Evolutionary conservation across 2,329 filamentous ascomycete species (phyloP).

Genomic region (Pseudogymnoascus sp.): DNA sequence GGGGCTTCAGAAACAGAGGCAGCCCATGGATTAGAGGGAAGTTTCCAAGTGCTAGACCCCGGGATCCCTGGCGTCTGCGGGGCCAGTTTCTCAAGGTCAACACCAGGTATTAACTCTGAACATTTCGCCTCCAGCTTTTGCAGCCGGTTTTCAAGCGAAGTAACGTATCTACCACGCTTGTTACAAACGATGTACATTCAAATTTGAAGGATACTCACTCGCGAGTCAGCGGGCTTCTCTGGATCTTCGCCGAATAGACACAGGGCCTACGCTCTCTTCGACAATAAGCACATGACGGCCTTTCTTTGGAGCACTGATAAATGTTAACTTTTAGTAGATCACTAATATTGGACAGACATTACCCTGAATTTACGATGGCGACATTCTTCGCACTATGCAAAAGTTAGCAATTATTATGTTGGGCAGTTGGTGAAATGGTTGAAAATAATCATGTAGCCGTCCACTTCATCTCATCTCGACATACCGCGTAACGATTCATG

Average conservation of each 20-base stretch:
- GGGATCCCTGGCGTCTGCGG: neutral
- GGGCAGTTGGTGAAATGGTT: neutral
- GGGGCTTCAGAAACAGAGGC: neutral
- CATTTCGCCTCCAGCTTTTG: slow-evolving; percentile 33
- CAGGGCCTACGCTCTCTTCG: neutral
- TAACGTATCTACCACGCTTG: slow-evolving; percentile 28
- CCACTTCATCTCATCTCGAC: neutral
- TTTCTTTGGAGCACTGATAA: slow-evolving; percentile 8
- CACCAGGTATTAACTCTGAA: slow-evolving; percentile 32
- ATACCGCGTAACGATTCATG: slow-evolving; percentile 8
- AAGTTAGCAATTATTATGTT: neutral
- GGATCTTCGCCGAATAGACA: slow-evolving; percentile 4
- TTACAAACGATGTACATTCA: neutral
- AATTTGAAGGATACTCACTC: neutral
- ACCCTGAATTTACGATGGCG: slow-evolving; percentile 4
- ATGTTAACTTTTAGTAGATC: neutral
- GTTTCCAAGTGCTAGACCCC: neutral
- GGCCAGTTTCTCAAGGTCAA: slow-evolving; percentile 28
- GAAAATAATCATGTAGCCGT: neutral
- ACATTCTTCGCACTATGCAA: slow-evolving; percentile 9
- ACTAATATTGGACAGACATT: slow-evolving; percentile 9
- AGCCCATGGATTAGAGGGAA: neutral
- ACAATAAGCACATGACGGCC: slow-evolving; percentile 1
- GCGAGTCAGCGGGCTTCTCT: slow-evolving; percentile 8
- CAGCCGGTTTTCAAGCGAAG: slow-evolving; percentile 34